These are phyloP conservation scores for Rhizopus delemar DNA, from an alignment of 371 early-diverging fungal species.

Conservation along the genomic window DNA sequence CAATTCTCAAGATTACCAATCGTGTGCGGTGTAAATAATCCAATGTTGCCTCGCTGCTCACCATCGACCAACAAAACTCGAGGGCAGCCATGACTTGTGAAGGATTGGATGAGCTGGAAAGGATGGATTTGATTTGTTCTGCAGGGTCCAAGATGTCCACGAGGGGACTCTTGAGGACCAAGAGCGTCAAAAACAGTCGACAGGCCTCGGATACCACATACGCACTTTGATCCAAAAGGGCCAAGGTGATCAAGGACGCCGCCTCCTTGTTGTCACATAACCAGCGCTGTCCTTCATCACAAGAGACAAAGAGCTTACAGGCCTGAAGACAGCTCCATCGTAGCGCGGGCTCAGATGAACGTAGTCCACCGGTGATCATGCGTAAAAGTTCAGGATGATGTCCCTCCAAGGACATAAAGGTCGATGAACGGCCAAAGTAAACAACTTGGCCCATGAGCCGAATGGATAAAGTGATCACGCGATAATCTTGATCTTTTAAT, in stretches of 20 bases:
- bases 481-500: constrained; percentile 37
- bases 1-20: constrained; percentile 20
- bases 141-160: constrained; percentile 28
- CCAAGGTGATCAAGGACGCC: constrained; percentile 23
- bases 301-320: constrained; percentile 26
- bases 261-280: constrained; percentile 25
- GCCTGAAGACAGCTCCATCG: constrained; percentile 42
- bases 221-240: constrained; percentile 34
- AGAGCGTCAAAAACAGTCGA: constrained; percentile 16
- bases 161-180: background rate
- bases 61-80: constrained; percentile 44
- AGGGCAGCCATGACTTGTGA: constrained; percentile 27
- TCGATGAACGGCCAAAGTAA: constrained; percentile 1
- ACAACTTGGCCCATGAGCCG: constrained; percentile 41
- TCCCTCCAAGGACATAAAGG: constrained; percentile 15
- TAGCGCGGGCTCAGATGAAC: constrained; percentile 35
- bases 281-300: constrained; percentile 22
- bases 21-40: constrained; percentile 26
- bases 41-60: constrained; percentile 17
- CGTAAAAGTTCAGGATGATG: constrained; percentile 21
- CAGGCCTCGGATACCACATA: constrained; percentile 37
- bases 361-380: constrained; percentile 13
- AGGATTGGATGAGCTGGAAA: background rate
- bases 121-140: constrained; percentile 16
- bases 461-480: constrained; percentile 38